Percentiles rank a stretch among this genome's conserved stretches.
Evolutionary conservation across 2,329 filamentous ascomycete genomes (phyloP).

Genomic region (Cladosporium sp.): DNA sequence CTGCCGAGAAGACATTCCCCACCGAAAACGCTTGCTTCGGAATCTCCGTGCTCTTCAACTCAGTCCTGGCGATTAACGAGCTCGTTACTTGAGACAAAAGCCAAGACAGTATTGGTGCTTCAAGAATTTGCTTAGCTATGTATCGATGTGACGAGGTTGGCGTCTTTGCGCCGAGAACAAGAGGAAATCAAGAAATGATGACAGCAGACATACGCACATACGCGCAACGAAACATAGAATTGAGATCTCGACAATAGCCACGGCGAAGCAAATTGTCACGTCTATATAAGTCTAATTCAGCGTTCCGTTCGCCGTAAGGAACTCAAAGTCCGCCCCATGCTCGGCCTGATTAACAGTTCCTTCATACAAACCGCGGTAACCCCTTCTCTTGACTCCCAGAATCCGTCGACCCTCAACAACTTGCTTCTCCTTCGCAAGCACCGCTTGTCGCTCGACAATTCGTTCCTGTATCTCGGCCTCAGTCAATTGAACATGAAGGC

Average conservation of each 20-base stretch:
- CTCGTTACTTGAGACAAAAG: neutral
- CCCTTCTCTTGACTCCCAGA: conserved; percentile 45
- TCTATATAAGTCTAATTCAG: neutral
- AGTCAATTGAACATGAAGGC: conserved; percentile 45
- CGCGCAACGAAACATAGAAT: neutral
- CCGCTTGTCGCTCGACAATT: conserved; percentile 34
- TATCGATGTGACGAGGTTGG: no score
- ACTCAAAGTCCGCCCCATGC: conserved; percentile 63
- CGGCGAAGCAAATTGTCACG: neutral
- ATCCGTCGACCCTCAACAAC: conserved; percentile 33
- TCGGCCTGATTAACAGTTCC: conserved; percentile 63
- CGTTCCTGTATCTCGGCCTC: conserved; percentile 46
- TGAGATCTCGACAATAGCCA: neutral
- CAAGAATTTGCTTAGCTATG: neutral
- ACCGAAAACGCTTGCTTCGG: neutral
- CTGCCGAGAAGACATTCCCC: neutral
- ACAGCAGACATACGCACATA: neutral
- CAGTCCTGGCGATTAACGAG: neutral
- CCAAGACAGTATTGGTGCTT: neutral
- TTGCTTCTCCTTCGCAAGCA: conserved; percentile 28
- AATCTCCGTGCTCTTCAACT: neutral
- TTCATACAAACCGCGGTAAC: conserved; percentile 63
- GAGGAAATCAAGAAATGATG: neutral
- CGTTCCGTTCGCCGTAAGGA: conserved; percentile 46
- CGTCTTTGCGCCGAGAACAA: neutral